Base-by-base conservation (phyloP, 106 monocot species). In the Agapanthus africanus region DNA sequence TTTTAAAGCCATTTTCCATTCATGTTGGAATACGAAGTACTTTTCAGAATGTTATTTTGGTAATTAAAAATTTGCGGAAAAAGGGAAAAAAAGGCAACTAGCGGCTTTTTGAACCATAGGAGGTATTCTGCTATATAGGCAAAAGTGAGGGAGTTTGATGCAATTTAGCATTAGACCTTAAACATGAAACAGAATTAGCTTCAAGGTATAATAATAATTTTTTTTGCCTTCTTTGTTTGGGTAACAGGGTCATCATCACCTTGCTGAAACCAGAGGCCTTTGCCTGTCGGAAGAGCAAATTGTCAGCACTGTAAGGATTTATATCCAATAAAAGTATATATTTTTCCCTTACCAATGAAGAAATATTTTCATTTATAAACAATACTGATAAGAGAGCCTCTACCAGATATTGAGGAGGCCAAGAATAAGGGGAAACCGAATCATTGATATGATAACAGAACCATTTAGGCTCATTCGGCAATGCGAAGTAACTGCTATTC, bases 221-320 rank as follows among this genome's bases (percentile, higher is more conserved):
- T 23, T 66, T 42, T 28, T 69, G 14, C 1, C 14, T 54, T 70
- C 13, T 63, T 50, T 33, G 22, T 47, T 1, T 69, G 14, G 61
- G 14, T 65, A 67, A 7, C 57, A 95, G 95, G 91, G 78, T 42
- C 83, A 84, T 68, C 91, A 94, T 72, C 90, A 88, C 46, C 77
- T 88, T 56, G 84, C 95, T 54, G 91, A 95, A 76, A 95, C 95
- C 11, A 86, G 95, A 88, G 95, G 95, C 35, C 87, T 95, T 15
- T 95, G 95, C 57, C 77, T 95, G 18, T 88, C 95, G n/a, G 95
- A 95, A 70, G 95, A 95, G 76, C 91, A 91, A 71, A 91, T 82
- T 68, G 82, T 95, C 62, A 88, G 91, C 80, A 84, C 86, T 46
- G 95, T 95, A 80, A 78, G 83, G 39, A 1, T 13, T 16, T 26